A percentile compares a stretch with the other conserved stretches of the same genome.
Conservation (phyloP, 2,329 filamentous ascomycete species). For the Botrytis hyacinthi region DNA sequence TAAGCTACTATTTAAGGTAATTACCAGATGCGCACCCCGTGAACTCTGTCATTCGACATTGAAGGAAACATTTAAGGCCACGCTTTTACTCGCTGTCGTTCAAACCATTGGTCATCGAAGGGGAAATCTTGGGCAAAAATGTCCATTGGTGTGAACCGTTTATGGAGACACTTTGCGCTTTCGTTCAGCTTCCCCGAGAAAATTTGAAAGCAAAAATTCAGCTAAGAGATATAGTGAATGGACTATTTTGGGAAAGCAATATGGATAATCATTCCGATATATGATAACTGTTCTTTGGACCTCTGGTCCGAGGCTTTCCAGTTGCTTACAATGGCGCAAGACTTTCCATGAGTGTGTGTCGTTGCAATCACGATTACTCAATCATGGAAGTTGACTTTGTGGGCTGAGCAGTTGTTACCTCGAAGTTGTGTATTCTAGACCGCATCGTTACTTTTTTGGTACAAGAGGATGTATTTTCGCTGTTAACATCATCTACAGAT, state of each 20-base stretch:
- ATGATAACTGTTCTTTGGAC: fast-evolving
- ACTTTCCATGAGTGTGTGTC: background rate
- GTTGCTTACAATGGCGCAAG: background rate
- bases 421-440: background rate
- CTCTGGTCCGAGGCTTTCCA: too few relatives aligned
- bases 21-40: background rate
- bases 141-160: background rate
- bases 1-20: too few relatives aligned
- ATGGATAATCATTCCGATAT: background rate
- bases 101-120: background rate
- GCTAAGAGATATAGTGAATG: background rate
- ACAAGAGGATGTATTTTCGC: background rate
- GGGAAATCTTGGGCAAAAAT: background rate
- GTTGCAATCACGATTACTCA: background rate
- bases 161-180: background rate
- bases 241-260: background rate
- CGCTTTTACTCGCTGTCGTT: background rate
- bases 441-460: too few relatives aligned
- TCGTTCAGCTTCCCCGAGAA: background rate
- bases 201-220: too few relatives aligned
- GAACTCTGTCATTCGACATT: too few relatives aligned
- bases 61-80: background rate
- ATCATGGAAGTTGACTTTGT: background rate
- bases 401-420: background rate
- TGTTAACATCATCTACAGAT: too few relatives aligned